Evolutionary conservation across 2,329 filamentous ascomycete genomes (phyloP).

Genomic region (Xylariaceae sp.): DNA sequence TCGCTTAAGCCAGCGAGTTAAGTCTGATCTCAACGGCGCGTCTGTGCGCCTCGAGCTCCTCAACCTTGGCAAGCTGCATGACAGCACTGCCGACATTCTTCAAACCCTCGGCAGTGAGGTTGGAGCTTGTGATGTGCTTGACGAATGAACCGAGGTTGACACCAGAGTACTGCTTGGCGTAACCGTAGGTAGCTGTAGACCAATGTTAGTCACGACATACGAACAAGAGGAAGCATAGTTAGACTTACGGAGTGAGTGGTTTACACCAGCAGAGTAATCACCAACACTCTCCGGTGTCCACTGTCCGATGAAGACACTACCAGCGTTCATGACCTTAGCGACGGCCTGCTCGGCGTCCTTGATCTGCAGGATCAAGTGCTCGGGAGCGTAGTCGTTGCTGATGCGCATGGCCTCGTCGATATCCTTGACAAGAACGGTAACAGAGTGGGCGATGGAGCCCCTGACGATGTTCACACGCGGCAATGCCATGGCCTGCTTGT

Average conservation of each 20-base stretch:
- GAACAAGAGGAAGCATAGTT: neutral
- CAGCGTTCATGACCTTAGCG: constrained; percentile 81
- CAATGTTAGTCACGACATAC: neutral
- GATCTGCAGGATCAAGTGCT: constrained; percentile 91
- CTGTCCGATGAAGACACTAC: constrained; percentile 88
- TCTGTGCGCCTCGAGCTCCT: constrained; percentile 90
- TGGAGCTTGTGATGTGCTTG: constrained; percentile 95
- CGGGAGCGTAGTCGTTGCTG: constrained; percentile 92
- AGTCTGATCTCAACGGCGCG: constrained; percentile 83
- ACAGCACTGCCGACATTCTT: constrained; percentile 82
- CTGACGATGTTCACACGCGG: constrained; percentile 90
- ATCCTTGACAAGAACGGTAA: constrained; percentile 71
- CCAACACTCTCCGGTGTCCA: constrained; percentile 98
- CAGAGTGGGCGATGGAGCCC: constrained; percentile 83
- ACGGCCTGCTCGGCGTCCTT: constrained; percentile 69
- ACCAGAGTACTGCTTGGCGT: constrained; percentile 96
- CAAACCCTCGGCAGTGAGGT: constrained; percentile 79
- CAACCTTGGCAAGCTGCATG: constrained; percentile 90
- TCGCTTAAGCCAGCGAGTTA: constrained; percentile 36
- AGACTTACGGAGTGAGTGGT: constrained; percentile 88
- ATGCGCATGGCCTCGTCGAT: constrained; percentile 70
- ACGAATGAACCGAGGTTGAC: constrained; percentile 94
- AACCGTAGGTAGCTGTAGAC: constrained; percentile 81
- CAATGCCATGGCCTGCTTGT: constrained; percentile 78
- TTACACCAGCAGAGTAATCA: constrained; percentile 96